phyloP scores from a whole-genome alignment of 164 flowering plant genomes.

The Aristolochia californica region DNA sequence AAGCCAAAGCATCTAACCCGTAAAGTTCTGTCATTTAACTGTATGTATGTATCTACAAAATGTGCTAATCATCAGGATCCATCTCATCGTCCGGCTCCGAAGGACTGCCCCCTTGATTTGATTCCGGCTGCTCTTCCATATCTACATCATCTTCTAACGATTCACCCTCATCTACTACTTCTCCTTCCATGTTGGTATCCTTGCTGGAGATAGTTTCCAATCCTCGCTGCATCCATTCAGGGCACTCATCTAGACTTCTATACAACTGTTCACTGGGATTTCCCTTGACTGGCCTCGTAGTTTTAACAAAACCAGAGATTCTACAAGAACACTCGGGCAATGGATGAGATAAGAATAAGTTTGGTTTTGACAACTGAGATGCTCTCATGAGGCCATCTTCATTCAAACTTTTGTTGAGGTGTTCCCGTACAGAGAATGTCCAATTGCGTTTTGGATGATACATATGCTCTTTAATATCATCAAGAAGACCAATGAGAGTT shows the following conservation, averaged over 20 bases:
- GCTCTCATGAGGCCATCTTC: constrained; percentile 63
- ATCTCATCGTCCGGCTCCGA: constrained; percentile 71
- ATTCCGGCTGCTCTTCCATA: constrained; percentile 28
- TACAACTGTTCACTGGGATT: constrained; percentile 28
- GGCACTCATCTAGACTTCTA: constrained; percentile 80
- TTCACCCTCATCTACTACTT: constrained; percentile 31
- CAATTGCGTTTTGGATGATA: constrained; percentile 72
- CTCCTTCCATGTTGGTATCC: constrained; percentile 18
- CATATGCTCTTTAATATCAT: constrained; percentile 43
- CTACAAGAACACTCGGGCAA: constrained; percentile 94
- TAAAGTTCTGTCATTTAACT: too few relatives aligned
- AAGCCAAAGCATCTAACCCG: too few relatives aligned
- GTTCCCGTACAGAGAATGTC: constrained; percentile 62
- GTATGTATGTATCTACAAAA: too few relatives aligned
- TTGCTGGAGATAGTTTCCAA: constrained; percentile 16
- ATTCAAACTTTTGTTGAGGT: constrained; percentile 67
- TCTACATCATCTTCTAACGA: constrained; percentile 40
- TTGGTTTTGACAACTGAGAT: constrained; percentile 43
- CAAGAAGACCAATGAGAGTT: constrained; percentile 45
- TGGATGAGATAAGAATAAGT: constrained; percentile 76
- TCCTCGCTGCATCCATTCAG: constrained; percentile 62
- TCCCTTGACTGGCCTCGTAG: constrained; percentile 18
- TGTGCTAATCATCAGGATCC: constrained; percentile 65
- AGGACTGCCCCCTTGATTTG: constrained; percentile 19
- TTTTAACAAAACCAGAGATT: constrained; percentile 18